Percentiles rank a stretch among this genome's conserved stretches.
Evolutionary conservation across 2,329 filamentous ascomycete species (phyloP).

Genomic region (Helotiales sp.): DNA sequence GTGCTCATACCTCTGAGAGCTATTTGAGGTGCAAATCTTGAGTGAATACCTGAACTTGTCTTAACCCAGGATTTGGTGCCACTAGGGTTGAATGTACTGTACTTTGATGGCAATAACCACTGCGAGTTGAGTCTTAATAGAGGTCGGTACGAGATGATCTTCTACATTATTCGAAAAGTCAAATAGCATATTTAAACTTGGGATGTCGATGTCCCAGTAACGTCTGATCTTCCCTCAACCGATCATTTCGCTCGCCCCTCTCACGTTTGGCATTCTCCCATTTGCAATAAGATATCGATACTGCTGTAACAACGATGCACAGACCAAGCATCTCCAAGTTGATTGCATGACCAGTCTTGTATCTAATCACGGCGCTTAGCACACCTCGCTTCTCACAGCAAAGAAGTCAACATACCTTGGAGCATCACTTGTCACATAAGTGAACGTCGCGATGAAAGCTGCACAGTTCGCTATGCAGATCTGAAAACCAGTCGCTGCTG

Average conservation of each 20-base stretch:
- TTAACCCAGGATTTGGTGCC: too few relatives aligned
- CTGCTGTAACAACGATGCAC: neutral
- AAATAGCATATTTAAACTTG: neutral
- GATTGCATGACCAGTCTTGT: neutral
- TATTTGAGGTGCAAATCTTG: too few relatives aligned
- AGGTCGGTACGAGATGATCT: too few relatives aligned
- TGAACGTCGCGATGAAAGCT: neutral
- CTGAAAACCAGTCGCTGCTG: neutral
- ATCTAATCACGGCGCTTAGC: neutral
- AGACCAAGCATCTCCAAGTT: neutral
- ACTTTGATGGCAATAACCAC: too few relatives aligned
- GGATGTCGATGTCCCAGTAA: conserved; percentile 2
- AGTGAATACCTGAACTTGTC: too few relatives aligned
- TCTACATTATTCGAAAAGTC: neutral
- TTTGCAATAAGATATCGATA: neutral
- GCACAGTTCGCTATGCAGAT: neutral
- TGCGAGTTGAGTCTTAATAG: too few relatives aligned
- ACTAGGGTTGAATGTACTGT: too few relatives aligned
- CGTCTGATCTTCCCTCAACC: neutral
- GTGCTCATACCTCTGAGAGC: too few relatives aligned
- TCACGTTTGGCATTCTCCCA: neutral
- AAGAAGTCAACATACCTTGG: neutral
- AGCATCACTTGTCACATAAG: conserved; percentile 1
- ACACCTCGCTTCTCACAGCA: neutral
- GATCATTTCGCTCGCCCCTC: neutral